These are phyloP conservation scores for Talaromyces sp. DNA, from an alignment of 2,329 filamentous ascomycete genomes.

Conservation along the genomic window DNA sequence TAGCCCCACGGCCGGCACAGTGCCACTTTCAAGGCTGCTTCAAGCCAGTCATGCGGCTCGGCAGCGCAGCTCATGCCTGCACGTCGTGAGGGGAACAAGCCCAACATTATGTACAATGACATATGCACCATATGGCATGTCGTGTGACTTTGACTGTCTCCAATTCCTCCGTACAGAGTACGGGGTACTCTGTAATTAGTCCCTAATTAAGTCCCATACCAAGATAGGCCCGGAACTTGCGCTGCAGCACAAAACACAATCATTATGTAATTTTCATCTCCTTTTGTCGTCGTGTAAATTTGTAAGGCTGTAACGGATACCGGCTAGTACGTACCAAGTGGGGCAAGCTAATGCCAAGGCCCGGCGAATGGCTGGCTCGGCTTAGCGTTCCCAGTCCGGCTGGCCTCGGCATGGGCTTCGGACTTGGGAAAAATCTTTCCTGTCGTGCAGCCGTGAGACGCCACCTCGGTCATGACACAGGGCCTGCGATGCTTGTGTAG, in stretches of 20 bases:
- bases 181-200: not conserved
- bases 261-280: not conserved
- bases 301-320: no score
- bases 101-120: not conserved
- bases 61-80: not conserved
- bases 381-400: no score
- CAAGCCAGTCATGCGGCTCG: not conserved
- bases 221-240: no score
- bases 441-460: not conserved
- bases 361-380: not conserved
- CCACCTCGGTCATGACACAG: not conserved
- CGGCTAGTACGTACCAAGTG: not conserved
- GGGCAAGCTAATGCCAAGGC: not conserved
- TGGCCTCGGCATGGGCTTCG: no score
- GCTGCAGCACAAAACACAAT: not conserved
- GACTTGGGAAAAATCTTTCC: no score
- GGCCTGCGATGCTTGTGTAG: not conserved
- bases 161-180: no score
- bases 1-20: not conserved
- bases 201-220: no score
- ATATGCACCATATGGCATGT: not conserved
- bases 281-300: no score
- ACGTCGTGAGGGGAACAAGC: not conserved
- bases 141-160: not conserved
- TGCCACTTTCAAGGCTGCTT: not conserved